Base-by-base conservation (phyloP, 1,284 basidiomycete species). In the Macrocybe sp. region DNA sequence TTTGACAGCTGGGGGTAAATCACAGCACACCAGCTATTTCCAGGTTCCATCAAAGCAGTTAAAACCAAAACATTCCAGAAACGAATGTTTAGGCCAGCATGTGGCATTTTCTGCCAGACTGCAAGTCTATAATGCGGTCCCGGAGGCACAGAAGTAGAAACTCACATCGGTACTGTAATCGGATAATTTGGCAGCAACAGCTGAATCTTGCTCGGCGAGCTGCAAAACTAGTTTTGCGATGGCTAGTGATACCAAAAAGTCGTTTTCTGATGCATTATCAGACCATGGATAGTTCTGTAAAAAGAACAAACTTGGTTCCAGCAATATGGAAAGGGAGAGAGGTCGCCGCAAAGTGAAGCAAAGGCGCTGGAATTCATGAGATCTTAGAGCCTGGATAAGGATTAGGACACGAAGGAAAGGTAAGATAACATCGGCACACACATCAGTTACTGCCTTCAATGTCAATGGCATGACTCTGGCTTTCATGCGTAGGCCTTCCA, bases 11-110 rank as follows among this genome's bases (percentile, higher is more conserved):
- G 70, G 10, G 65, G 57, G 51, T 79, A 72, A 8, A 87, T 57
- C 7, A 72, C 57, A 3, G 61, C 56, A n/a, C 66, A 67, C 54
- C 73, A 72, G 33, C 60, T 59, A 14, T 65, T 60, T 10, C 69
- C 66, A 6, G 62, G 54, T 33, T 72, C 69, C 39, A 73, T 64
- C 31, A 86, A 63, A 0, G 76, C 76, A 1, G 75, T 73, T 11
- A 86, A 62, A 0, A 74, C 62, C 12, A 87, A 58, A 36, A 83
- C 62, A 59, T 83, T 85, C 85, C 85, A 88, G 4, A 76, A 68
- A 10, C 80, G 74, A 5, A 85, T 64, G 37, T 64, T 65, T 47
- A 76, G 60, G 43, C 61, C 60, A 12, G 60, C 55, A 40, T 66
- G 67, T 1, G 64, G 53, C 4, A 56, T 54, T 64, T 67, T 75